Evolutionary conservation across 2,329 filamentous ascomycete genomes (phyloP), one percentile per base, ranked within the genome.

Genomic region (Fusarium mundagurra): DNA sequence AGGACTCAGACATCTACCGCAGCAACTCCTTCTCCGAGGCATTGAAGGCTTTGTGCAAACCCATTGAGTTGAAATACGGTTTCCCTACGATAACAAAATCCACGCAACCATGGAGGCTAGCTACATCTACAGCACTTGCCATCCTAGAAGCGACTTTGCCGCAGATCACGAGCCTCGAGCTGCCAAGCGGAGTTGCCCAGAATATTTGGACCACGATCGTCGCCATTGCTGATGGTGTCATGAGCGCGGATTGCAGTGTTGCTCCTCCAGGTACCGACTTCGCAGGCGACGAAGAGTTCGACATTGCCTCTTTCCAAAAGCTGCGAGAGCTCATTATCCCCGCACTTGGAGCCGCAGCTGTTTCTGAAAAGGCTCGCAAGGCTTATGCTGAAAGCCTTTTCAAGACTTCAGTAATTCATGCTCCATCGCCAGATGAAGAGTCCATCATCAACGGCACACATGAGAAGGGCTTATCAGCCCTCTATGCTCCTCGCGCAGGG

Each of bases 61-160:
- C 95, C 1, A 92, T 98, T 59, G 82, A 86, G 6, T 88, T 94
- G 31, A 98, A 98, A 79, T 98, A 98, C 80, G 86, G 87, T 51
- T 97, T 95, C 83, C 86, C 89, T 10, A 89, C 91, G 20, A 88
- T 91, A 65, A 94, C 93, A 22, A 95, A 92, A 78, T 89, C 90
- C 20, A 86, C 88, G 1, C 88, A 91, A 59, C 88, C 95, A 0
- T 99, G 96, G 96, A 91, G 90, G 70, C 91, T 92, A 61, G 94
- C 95, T 6, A 97, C 94, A 0, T 90, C 88, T 9, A 91, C 92
- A 1, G 88, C 90, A 3, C 84, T 98, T 24, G 86, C 89, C 7
- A 88, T 98, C 24, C 83, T 97, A 0, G 86, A 90, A 61, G 86
- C 90, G 2, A 89, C 92, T 0, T 84, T 97, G 3, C 87, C 90